Base-by-base conservation (phyloP, 768 basidiomycete genomes). In the Trametes cingulata region DNA sequence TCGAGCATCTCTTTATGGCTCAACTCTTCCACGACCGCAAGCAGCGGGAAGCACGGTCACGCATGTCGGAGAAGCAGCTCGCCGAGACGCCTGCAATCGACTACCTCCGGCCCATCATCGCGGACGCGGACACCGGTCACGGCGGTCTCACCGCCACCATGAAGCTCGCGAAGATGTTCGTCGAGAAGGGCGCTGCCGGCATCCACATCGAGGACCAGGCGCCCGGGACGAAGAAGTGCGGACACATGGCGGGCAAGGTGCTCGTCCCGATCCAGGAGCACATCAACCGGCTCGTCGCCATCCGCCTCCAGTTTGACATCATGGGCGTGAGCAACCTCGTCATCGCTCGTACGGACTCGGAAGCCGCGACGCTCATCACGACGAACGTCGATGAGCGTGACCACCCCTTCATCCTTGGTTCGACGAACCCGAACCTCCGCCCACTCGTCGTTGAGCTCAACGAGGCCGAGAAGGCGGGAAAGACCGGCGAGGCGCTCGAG, bases 21-120 rank as follows among this genome's bases (percentile, higher is more conserved):
- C 97, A 98, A 73, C 86, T 98, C 42, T 98, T 98, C 87, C 97
- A 99, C 73, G 97, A 99, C 77, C 89, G 96, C 65, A 98, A 97
- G 75, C 96, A 98, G 73, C 87, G 85, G 55, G 91, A 94, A 71
- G 84, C 78, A 7, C 90, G 93, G 22, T 85, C 88, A 0, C 78
- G 70, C 62, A 72, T 95, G 78, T 78, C 87, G 24, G 86, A 90
- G 14, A 78, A 81, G 25, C 85, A 93, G 71, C 86, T 91, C 56
- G 80, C 85, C 3, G 78, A 82, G 65, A 86, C 88, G 0, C 89
- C 90, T 0, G 72, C 72, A 58, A 77, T 96, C 67, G 95, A 98
- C 75, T 96, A 96, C 73, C 85, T 97, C 64, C 90, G 96, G 22
- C 96, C 96, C 6, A 83, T 99, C 65, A 80, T 99, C 64, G 96